Conservation (phyloP, 805 yeast species). For the Candida saitoana region DNA sequence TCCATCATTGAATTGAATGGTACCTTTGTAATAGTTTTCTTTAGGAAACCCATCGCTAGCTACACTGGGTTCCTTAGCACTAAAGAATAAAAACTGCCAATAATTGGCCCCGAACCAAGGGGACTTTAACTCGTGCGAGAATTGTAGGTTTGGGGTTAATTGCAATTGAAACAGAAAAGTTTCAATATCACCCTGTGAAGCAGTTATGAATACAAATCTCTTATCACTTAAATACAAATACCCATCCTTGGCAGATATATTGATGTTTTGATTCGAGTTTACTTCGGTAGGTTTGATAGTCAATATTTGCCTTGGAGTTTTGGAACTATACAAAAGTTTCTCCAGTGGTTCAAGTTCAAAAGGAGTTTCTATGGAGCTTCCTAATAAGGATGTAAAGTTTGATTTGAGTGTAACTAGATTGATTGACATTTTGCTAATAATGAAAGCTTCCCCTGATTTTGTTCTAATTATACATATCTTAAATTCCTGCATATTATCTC, state of each 20-base stretch:
- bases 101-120: constrained; percentile 56
- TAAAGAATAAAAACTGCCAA: constrained; percentile 41
- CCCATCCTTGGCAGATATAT: constrained; percentile 36
- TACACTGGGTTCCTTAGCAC: constrained; percentile 26
- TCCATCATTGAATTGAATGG: constrained; percentile 43
- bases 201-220: constrained; percentile 37
- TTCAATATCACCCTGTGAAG: constrained; percentile 38
- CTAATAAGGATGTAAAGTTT: constrained; percentile 7
- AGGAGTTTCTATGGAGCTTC: constrained; percentile 10
- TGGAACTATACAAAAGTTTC: constrained; percentile 10
- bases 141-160: constrained; percentile 23
- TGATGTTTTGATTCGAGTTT: constrained; percentile 14
- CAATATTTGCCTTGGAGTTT: constrained; percentile 26
- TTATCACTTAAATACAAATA: constrained; percentile 38
- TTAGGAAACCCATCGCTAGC: constrained; percentile 40
- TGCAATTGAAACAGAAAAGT: constrained; percentile 36
- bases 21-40: constrained; percentile 34
- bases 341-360: constrained; percentile 20
- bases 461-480: no score
- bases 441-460: no score
- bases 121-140: constrained; percentile 38
- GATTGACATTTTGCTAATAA: constrained; percentile 34
- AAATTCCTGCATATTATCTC: background rate
- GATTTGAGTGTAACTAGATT: constrained; percentile 20
- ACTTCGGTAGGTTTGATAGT: background rate